Percentiles rank a stretch among this genome's conserved stretches.
Conservation (phyloP, 2,329 filamentous ascomycete species). For the Rhynchosporium secalis region DNA sequence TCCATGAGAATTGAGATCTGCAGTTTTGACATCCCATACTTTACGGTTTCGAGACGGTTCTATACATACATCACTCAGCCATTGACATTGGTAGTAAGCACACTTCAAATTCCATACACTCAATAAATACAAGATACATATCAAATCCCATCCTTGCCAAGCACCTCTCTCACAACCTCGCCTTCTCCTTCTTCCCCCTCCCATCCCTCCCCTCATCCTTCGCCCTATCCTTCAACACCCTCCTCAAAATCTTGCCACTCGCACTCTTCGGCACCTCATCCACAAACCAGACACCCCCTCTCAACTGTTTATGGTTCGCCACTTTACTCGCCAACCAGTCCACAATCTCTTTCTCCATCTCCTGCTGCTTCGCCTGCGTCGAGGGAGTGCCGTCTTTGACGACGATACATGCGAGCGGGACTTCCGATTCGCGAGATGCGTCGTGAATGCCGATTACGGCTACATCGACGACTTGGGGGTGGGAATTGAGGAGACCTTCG, state of each 20-base stretch:
- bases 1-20: no score
- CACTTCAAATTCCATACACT: background rate
- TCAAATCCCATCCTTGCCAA: background rate
- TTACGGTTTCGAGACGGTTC: no score
- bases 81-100: background rate
- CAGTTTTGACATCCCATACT: no score
- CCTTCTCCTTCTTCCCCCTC: background rate
- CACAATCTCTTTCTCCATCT: slow-evolving; percentile 55
- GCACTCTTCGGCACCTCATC: slow-evolving; percentile 70
- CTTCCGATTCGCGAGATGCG: slow-evolving; percentile 63
- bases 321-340: slow-evolving; percentile 59
- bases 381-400: slow-evolving; percentile 30
- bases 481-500: slow-evolving; percentile 49
- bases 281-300: slow-evolving; percentile 66
- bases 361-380: background rate
- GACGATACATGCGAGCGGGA: slow-evolving; percentile 66
- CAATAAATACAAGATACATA: background rate
- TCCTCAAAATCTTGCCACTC: slow-evolving; percentile 52
- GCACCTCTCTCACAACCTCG: slow-evolving; percentile 6
- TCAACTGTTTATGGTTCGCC: slow-evolving; percentile 65
- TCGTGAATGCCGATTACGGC: slow-evolving; percentile 65
- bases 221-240: slow-evolving; percentile 46
- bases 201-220: slow-evolving; percentile 11
- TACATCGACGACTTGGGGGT: slow-evolving; percentile 52
- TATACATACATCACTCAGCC: no score